phyloP scores from a whole-genome alignment of 2,329 filamentous ascomycete species.

The Fusarium xyrophilum region DNA sequence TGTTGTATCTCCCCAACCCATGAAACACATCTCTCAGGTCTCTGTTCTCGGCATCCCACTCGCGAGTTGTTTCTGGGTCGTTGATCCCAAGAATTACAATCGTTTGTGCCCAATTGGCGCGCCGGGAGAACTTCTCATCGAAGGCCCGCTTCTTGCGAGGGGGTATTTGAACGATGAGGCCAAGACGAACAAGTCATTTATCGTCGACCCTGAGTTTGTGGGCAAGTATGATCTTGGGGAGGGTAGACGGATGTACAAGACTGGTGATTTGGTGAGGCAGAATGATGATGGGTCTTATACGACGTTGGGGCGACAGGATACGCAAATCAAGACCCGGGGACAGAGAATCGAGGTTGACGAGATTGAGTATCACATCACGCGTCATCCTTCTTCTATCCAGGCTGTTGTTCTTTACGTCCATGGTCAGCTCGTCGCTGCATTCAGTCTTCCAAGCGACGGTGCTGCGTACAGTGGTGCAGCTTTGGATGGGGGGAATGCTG shows the following conservation, averaged over 20 bases:
- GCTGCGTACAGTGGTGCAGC: background rate
- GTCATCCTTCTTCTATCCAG: background rate
- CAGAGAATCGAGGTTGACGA: background rate
- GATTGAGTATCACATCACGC: background rate
- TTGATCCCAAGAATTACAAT: constrained; percentile 1
- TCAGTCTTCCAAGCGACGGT: background rate
- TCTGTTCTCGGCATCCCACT: background rate
- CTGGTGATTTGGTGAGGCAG: background rate
- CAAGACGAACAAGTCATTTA: background rate
- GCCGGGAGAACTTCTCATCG: constrained; percentile 2
- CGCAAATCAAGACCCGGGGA: constrained; percentile 3
- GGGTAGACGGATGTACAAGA: background rate
- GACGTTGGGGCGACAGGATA: background rate
- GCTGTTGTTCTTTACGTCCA: background rate
- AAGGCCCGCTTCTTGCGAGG: constrained; percentile 3
- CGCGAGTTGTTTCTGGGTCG: background rate
- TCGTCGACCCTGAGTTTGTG: background rate
- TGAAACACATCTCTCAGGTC: background rate
- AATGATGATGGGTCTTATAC: constrained; percentile 1
- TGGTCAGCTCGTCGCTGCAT: background rate
- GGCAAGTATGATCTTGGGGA: background rate
- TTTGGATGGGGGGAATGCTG: background rate
- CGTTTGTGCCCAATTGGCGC: background rate
- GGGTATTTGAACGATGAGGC: constrained; percentile 1
- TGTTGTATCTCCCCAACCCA: background rate